Conservation (phyloP, 345 rosid species). For the Brassica rapa region DNA sequence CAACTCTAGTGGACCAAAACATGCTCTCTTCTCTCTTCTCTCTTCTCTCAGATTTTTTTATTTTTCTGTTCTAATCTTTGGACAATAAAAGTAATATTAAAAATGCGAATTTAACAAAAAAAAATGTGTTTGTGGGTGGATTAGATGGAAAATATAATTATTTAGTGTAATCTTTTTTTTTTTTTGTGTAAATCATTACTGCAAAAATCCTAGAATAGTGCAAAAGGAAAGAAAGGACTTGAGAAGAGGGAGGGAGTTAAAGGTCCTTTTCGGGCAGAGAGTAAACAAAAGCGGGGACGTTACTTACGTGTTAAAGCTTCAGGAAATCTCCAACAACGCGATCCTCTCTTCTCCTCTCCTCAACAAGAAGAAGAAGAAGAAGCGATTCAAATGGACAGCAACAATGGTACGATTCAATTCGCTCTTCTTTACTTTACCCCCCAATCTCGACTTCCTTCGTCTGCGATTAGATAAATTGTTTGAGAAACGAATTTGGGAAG, state of each 20-base stretch:
- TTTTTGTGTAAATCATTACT: background rate
- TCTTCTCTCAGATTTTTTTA: background rate
- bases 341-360: constrained; percentile 5
- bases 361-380: background rate
- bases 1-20: no score
- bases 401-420: constrained; percentile 23
- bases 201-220: background rate
- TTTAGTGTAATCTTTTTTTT: no score
- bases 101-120: no score
- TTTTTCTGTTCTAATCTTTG: background rate
- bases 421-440: background rate
- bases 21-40: no score
- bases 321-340: constrained; percentile 4
- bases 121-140: background rate
- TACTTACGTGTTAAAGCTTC: constrained; percentile 7
- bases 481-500: background rate
- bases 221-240: background rate
- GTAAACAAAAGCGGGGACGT: background rate
- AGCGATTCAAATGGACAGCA: constrained; percentile 2
- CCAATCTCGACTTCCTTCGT: background rate
- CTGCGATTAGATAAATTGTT: background rate
- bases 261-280: background rate
- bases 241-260: background rate
- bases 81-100: background rate
- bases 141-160: background rate